Conservation (phyloP, 257 asterid genomes). For the Nyctanthes arbortristis region DNA sequence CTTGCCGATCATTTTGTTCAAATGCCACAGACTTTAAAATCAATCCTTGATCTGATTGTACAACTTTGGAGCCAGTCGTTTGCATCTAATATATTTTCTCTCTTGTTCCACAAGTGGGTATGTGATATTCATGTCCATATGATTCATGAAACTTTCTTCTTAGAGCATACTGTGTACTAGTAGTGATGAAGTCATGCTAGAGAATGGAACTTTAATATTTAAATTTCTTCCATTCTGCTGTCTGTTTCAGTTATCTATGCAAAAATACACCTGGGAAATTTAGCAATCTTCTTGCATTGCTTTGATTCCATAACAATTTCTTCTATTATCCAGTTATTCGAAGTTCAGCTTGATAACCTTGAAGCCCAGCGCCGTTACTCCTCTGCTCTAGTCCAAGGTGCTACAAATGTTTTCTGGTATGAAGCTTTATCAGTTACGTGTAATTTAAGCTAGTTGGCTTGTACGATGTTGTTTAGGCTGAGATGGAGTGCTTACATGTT, state of each 20-base stretch:
- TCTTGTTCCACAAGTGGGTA: constrained; percentile 96
- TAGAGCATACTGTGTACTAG: not conserved
- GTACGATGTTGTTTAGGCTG: not conserved
- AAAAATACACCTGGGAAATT: constrained; percentile 3
- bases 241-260: not conserved
- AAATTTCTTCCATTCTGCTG: constrained; percentile 5
- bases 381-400: constrained; percentile 94
- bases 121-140: constrained; percentile 27
- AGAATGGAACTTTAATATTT: constrained; percentile 1
- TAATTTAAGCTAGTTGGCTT: constrained; percentile 16
- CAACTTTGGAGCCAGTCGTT: constrained; percentile 98
- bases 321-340: constrained; percentile 68
- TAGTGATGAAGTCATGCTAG: constrained; percentile 10
- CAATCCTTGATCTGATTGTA: constrained; percentile 55
- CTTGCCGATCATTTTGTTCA: constrained; percentile 80
- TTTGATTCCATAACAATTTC: not conserved
- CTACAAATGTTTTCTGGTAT: constrained; percentile 96
- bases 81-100: constrained; percentile 76
- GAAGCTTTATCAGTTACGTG: constrained; percentile 26
- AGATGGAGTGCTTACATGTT: not conserved
- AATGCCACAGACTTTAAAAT: constrained; percentile 63
- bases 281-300: constrained; percentile 1
- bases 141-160: constrained; percentile 8
- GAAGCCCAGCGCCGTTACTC: constrained; percentile 85
- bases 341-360: constrained; percentile 72